These are phyloP conservation scores for Hypomontagnella monticulosa DNA, from an alignment of 495 filamentous ascomycete species.

Conservation along the genomic window DNA sequence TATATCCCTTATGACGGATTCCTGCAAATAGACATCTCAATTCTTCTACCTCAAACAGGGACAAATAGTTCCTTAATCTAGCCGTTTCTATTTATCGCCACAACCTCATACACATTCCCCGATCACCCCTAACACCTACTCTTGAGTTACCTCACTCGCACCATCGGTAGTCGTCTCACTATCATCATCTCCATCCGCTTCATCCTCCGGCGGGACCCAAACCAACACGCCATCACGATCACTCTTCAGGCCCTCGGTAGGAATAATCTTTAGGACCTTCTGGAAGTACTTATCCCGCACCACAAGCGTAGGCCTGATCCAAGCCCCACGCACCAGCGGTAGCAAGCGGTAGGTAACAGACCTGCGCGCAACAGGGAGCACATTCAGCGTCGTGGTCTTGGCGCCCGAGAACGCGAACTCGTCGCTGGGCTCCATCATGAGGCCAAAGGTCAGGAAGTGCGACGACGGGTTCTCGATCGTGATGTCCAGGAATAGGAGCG, in stretches of 20 bases:
- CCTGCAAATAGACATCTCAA: neutral
- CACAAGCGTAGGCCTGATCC: conserved; percentile 76
- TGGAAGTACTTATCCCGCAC: conserved; percentile 91
- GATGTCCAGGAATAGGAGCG: conserved; percentile 62
- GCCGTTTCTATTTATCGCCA: neutral
- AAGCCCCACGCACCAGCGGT: conserved; percentile 65
- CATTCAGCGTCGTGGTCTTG: conserved; percentile 77
- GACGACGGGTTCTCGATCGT: conserved; percentile 93
- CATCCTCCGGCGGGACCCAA: conserved; percentile 66
- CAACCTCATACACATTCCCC: neutral
- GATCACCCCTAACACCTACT: neutral
- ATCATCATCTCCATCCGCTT: conserved; percentile 43
- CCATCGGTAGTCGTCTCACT: conserved; percentile 11
- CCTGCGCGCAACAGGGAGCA: conserved; percentile 81
- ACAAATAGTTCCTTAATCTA: neutral
- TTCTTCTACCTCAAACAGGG: neutral
- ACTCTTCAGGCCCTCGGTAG: conserved; percentile 74
- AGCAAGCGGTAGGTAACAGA: conserved; percentile 75
- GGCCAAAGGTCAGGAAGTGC: conserved; percentile 90
- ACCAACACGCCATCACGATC: conserved; percentile 77
- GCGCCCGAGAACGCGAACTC: conserved; percentile 93
- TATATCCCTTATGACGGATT: no score
- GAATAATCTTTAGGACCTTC: conserved; percentile 79
- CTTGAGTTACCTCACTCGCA: neutral
- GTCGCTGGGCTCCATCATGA: conserved; percentile 91